A percentile compares a stretch with the other conserved stretches of the same genome.
Evolutionary conservation across 495 filamentous ascomycete species (phyloP).

Genomic region (Penicillium robsamsonii): DNA sequence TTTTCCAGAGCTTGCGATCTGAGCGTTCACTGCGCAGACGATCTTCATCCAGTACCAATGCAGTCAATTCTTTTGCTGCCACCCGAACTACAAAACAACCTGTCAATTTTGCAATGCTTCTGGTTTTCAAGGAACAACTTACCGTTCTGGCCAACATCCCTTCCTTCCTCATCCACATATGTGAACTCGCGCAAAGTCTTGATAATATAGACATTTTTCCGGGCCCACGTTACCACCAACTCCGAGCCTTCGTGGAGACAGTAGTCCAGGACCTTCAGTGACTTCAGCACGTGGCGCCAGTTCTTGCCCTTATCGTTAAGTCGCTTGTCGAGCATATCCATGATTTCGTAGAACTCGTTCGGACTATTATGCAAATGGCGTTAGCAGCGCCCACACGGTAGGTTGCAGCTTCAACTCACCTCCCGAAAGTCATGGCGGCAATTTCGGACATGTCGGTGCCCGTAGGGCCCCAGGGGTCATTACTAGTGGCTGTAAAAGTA

Average conservation of each 20-base stretch:
- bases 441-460: slow-evolving; percentile 99
- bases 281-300: slow-evolving; percentile 98
- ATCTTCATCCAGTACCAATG: slow-evolving; percentile 94
- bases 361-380: slow-evolving; percentile 52
- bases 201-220: slow-evolving; percentile 97
- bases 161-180: slow-evolving; percentile 90
- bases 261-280: slow-evolving; percentile 96
- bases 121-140: slow-evolving; percentile 24
- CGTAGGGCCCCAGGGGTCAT: slow-evolving; percentile 98
- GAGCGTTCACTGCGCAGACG: slow-evolving; percentile 85
- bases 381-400: slow-evolving; percentile 11
- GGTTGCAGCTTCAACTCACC: slow-evolving; percentile 54
- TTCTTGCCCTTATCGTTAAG: slow-evolving; percentile 99
- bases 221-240: slow-evolving; percentile 94
- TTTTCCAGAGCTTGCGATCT: slow-evolving; percentile 95
- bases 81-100: slow-evolving; percentile 68
- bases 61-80: slow-evolving; percentile 92
- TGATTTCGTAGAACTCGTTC: slow-evolving; percentile 98
- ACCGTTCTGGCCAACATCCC: slow-evolving; percentile 97
- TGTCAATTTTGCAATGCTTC: slow-evolving; percentile 6
- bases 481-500: slow-evolving; percentile 76
- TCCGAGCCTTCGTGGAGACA: slow-evolving; percentile 97
- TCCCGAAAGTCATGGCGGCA: slow-evolving; percentile 93
- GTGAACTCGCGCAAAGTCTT: slow-evolving; percentile 97
- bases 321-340: slow-evolving; percentile 99